Percentiles rank a stretch among this genome's conserved stretches.
phyloP scores from a whole-genome alignment of 768 basidiomycete genomes.

The Suillus brevipes region DNA sequence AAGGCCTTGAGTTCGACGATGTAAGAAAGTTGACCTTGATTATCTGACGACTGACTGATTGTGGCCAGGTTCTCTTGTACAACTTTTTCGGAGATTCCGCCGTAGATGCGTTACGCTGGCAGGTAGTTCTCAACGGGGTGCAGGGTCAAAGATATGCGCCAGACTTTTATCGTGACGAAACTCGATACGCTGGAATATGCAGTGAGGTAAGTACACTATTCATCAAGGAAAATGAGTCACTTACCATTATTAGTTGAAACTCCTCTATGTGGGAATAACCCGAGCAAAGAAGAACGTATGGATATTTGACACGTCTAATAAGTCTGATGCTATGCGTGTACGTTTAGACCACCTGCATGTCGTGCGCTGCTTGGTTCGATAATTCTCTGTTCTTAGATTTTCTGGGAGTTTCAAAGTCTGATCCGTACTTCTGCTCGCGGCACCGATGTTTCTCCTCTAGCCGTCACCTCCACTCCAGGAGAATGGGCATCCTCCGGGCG shows the following conservation, averaged over 20 bases:
- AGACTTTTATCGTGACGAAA: slow-evolving; percentile 42
- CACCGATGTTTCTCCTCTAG: slow-evolving; percentile 51
- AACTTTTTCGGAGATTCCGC: slow-evolving; percentile 73
- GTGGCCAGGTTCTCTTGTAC: slow-evolving; percentile 61
- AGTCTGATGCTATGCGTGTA: slow-evolving; percentile 59
- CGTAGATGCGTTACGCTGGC: slow-evolving; percentile 54
- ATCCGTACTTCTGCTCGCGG: slow-evolving; percentile 50
- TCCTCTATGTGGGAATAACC: slow-evolving; percentile 70
- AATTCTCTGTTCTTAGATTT: slow-evolving; percentile 34
- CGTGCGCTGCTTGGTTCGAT: neutral
- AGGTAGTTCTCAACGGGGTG: slow-evolving; percentile 49
- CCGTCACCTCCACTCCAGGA: slow-evolving; percentile 48
- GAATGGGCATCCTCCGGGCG: slow-evolving; percentile 45
- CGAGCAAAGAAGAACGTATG: slow-evolving; percentile 68
- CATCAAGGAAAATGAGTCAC: neutral
- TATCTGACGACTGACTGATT: neutral
- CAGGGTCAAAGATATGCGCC: slow-evolving; percentile 39
- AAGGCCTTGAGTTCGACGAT: slow-evolving; percentile 29
- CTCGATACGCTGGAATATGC: slow-evolving; percentile 55
- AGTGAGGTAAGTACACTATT: slow-evolving; percentile 44
- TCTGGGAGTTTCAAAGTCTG: slow-evolving; percentile 49
- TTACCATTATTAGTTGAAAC: slow-evolving; percentile 50
- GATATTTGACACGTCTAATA: slow-evolving; percentile 63
- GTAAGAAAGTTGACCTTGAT: slow-evolving; percentile 4
- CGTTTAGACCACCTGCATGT: slow-evolving; percentile 11